Base-by-base conservation (phyloP, 805 yeast species). In the Priceomyces castillae region DNA sequence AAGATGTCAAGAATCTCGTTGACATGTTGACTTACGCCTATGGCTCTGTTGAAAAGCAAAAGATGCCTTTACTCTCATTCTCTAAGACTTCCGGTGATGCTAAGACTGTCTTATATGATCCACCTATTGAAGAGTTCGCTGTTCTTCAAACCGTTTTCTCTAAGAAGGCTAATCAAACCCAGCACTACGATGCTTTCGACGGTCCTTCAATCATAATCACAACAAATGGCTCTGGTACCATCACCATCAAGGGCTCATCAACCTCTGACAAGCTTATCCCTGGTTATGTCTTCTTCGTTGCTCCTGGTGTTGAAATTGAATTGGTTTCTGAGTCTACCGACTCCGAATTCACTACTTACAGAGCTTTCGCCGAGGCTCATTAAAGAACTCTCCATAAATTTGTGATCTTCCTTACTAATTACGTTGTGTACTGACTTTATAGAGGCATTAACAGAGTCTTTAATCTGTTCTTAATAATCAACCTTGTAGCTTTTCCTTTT, bases 111-210 rank as follows among this genome's bases (percentile, higher is more conserved):
- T 70, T 90, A 52, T 94, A 83, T 67, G 86, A 94, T 63, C 99
- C 99, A 26, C 99, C 99, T 46, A 94, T 94, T 60, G 95, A 83
- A 49, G 99, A 94, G 73, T 94, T 94, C 59, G 77, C 96, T 4
- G 97, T 94, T n/a, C 75, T 94, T 58, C 90, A 87, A 68, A 84
- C 92, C 35, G 77, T 79, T 37, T 83, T 84, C 57, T 71, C 74
- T 40, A 42, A 51, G 31, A 61, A 67, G 33, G 59, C 73, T 9
- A 77, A 75, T 35, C 72, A 80, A 53, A 62, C 59, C 14, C 15
- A 19, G 62, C 57, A 61, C 30, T 76, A 83, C 54, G 77, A 80
- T 41, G 81, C 73, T 4, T 70, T 94, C 36, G 69, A 80, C 35
- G 98, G 98, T 39, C 97, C 99, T 52, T 86, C 96, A 39, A 84